Conservation (phyloP, 345 rosid species). For the Linum trigynum region DNA sequence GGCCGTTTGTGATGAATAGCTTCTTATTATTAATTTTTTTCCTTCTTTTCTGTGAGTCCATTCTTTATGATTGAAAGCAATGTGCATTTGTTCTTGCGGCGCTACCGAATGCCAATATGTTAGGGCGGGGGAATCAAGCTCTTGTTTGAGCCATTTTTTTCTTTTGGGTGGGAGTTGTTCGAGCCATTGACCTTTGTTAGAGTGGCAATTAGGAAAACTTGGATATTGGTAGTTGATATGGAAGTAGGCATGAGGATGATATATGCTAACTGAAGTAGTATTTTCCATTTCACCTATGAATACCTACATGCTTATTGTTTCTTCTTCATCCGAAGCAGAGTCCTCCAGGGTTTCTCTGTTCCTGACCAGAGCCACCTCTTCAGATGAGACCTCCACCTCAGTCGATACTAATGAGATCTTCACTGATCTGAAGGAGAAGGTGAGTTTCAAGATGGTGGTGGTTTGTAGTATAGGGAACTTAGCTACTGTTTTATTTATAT, state of each 20-base stretch:
- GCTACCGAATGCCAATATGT: too few relatives aligned
- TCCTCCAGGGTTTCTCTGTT: slow-evolving; percentile 40
- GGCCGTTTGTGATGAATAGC: too few relatives aligned
- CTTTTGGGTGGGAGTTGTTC: too few relatives aligned
- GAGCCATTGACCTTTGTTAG: background rate
- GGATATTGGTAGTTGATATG: background rate
- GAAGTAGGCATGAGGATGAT: background rate
- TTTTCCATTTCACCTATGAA: background rate
- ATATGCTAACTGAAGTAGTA: background rate
- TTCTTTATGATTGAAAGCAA: too few relatives aligned
- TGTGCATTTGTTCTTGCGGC: too few relatives aligned
- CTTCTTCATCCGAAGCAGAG: slow-evolving; percentile 22
- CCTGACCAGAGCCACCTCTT: slow-evolving; percentile 53
- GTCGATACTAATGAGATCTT: slow-evolving; percentile 60
- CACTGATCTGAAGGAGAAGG: slow-evolving; percentile 89
- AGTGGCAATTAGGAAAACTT: background rate
- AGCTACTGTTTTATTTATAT: background rate
- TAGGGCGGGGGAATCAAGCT: too few relatives aligned
- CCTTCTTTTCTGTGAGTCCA: too few relatives aligned
- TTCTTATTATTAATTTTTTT: too few relatives aligned
- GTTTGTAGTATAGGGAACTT: background rate
- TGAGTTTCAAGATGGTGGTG: slow-evolving; percentile 15
- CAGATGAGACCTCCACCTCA: slow-evolving; percentile 45
- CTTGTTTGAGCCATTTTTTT: too few relatives aligned
- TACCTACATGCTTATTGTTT: background rate